phyloP scores from a whole-genome alignment of 768 basidiomycete species.

The Suillus cothurnatus region DNA sequence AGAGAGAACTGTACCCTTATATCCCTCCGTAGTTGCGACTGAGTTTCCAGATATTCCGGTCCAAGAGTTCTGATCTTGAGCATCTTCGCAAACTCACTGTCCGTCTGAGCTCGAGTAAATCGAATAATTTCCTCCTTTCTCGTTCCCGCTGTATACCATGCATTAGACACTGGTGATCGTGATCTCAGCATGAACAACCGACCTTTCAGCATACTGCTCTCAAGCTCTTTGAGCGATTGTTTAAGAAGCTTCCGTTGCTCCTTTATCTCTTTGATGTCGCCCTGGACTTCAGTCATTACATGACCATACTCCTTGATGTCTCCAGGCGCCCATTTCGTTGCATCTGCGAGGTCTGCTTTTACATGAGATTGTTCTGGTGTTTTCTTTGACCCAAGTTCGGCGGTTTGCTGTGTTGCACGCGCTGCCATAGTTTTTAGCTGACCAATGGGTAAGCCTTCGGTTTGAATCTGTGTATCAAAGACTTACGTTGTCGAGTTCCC shows the following conservation, averaged over 20 bases:
- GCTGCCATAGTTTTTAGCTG: slow-evolving; percentile 51
- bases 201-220: slow-evolving; percentile 72
- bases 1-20: slow-evolving; percentile 56
- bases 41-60: slow-evolving; percentile 86
- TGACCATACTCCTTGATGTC: slow-evolving; percentile 55
- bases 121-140: slow-evolving; percentile 82
- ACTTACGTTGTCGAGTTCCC: slow-evolving; percentile 64
- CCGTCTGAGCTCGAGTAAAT: slow-evolving; percentile 75
- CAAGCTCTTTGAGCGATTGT: slow-evolving; percentile 54
- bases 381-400: slow-evolving; percentile 34
- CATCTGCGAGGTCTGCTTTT: slow-evolving; percentile 48
- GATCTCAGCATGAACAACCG: slow-evolving; percentile 14
- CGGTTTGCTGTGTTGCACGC: slow-evolving; percentile 37
- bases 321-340: slow-evolving; percentile 53
- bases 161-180: background rate
- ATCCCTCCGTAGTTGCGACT: slow-evolving; percentile 70
- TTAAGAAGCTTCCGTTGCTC: slow-evolving; percentile 42
- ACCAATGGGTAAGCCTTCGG: background rate
- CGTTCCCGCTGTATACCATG: slow-evolving; percentile 59
- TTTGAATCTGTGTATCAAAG: background rate
- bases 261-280: slow-evolving; percentile 54
- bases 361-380: slow-evolving; percentile 40
- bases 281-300: slow-evolving; percentile 37
- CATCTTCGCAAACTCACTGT: slow-evolving; percentile 78
- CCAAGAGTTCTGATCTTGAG: slow-evolving; percentile 76